Evolutionary conservation across 169 alveolate genomes (phyloP).

Genomic region (Plasmodium gonderi): DNA sequence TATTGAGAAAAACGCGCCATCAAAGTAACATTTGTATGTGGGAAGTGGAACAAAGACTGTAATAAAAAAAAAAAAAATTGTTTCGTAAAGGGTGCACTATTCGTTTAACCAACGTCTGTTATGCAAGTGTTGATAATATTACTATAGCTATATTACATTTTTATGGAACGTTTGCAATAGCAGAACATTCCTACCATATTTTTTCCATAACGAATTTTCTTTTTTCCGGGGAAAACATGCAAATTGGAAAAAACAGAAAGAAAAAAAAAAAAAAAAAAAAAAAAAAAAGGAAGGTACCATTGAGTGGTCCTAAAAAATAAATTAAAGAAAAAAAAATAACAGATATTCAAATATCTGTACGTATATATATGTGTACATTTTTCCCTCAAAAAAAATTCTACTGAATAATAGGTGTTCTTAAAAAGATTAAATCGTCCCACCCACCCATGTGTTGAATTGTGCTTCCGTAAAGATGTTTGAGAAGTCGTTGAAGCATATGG

Average conservation of each 20-base stretch:
- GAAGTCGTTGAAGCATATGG: background rate
- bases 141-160: background rate
- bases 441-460: background rate
- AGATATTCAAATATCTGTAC: background rate
- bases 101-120: background rate
- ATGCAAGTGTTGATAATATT: background rate
- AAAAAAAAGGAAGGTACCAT: too few relatives aligned
- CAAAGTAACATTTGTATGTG: background rate
- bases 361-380: background rate
- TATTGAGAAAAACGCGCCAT: background rate
- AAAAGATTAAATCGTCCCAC: background rate
- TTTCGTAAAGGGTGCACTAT: background rate
- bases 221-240: background rate
- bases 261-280: background rate
- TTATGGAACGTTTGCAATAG: background rate
- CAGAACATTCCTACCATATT: background rate
- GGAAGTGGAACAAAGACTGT: background rate
- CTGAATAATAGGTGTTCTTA: background rate
- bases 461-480: background rate
- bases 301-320: too few relatives aligned
- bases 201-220: background rate
- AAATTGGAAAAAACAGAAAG: background rate
- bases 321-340: background rate
- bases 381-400: background rate
- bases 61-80: background rate